phyloP scores from a whole-genome alignment of 2,329 filamentous ascomycete genomes.

The Oidium heveae region DNA sequence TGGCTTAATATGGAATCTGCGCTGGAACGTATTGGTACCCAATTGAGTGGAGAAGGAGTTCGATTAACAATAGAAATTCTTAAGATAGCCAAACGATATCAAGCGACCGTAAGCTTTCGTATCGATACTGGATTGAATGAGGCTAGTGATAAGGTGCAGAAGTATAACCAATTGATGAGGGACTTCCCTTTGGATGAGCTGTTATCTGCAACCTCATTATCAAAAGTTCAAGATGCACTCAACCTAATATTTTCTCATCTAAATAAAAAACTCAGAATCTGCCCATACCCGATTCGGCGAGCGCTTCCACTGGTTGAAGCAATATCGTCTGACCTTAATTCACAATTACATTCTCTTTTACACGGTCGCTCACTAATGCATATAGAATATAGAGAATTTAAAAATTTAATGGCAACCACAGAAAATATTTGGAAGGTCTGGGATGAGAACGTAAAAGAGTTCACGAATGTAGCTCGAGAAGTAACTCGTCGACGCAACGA shows the following conservation, averaged over 20 bases:
- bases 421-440: conserved; percentile 74
- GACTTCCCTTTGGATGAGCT: conserved; percentile 93
- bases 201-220: conserved; percentile 67
- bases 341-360: conserved; percentile 61
- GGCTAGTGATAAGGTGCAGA: conserved; percentile 84
- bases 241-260: conserved; percentile 77
- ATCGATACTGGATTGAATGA: conserved; percentile 92
- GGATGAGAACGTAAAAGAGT: conserved; percentile 93
- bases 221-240: conserved; percentile 73
- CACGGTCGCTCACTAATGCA: conserved; percentile 76
- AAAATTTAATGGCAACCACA: conserved; percentile 57
- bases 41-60: conserved; percentile 73
- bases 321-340: conserved; percentile 80
- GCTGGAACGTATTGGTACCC: conserved; percentile 71
- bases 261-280: conserved; percentile 94
- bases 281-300: conserved; percentile 78
- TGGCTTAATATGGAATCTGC: conserved; percentile 95
- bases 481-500: conserved; percentile 82
- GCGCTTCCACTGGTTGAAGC: conserved; percentile 88
- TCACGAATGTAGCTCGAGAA: conserved; percentile 90
- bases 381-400: conserved; percentile 77
- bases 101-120: conserved; percentile 88
- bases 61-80: conserved; percentile 79
- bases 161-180: conserved; percentile 96
- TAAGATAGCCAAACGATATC: conserved; percentile 91